Percentiles rank a stretch among this genome's conserved stretches.
phyloP scores from a whole-genome alignment of 2,329 filamentous ascomycete genomes.

The Phialophora macrospora region DNA sequence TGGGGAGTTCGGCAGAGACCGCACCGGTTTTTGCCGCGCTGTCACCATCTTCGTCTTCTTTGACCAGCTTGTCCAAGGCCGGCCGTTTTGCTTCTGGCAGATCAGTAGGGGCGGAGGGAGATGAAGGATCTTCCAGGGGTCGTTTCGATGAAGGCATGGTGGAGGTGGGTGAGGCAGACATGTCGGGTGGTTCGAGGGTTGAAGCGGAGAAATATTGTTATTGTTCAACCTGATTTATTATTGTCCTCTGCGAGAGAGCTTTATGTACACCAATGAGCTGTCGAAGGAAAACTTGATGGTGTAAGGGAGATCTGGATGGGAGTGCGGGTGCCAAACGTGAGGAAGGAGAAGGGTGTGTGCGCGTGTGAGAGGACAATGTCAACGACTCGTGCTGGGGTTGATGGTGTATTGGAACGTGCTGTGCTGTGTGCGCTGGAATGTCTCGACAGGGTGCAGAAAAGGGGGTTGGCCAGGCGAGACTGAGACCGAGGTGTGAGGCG shows the following conservation, averaged over 20 bases:
- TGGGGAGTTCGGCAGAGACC: constrained; percentile 33
- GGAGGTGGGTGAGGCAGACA: constrained; percentile 68
- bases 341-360: constrained; percentile 42
- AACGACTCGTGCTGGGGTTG: constrained; percentile 35
- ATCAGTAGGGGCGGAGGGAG: constrained; percentile 85
- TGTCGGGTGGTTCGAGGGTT: constrained; percentile 54
- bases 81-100: constrained; percentile 97
- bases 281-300: constrained; percentile 94
- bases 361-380: constrained; percentile 37
- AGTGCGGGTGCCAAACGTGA: constrained; percentile 31
- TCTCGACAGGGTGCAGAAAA: constrained; percentile 34
- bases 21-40: constrained; percentile 47
- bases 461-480: constrained; percentile 24
- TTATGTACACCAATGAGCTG: constrained; percentile 83
- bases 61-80: constrained; percentile 88
- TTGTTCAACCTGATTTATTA: constrained; percentile 58
- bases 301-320: constrained; percentile 50
- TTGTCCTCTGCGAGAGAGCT: constrained; percentile 55
- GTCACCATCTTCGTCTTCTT: constrained; percentile 57
- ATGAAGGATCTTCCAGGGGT: constrained; percentile 94
- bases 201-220: constrained; percentile 47
- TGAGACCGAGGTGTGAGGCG: constrained; percentile 23
- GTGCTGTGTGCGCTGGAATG: constrained; percentile 31
- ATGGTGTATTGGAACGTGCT: constrained; percentile 24
- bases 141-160: constrained; percentile 70